phyloP scores from a whole-genome alignment of 225 moss, liverwort and hornwort species.

The Pseudisothecium myosuroides region DNA sequence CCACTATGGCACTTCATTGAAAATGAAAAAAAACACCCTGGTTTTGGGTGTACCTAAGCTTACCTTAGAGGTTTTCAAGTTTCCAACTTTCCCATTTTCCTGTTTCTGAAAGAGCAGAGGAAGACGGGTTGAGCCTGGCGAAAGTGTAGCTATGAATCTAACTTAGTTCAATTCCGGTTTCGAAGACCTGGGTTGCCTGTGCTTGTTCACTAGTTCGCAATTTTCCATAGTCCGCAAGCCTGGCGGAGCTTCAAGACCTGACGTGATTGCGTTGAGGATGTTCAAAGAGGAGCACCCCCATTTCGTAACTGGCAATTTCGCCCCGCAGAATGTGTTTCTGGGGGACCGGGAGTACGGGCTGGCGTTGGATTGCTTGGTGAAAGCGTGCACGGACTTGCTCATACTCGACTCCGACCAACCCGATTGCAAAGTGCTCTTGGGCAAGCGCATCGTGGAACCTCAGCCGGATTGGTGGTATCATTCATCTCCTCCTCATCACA shows the following conservation, averaged over 20 bases:
- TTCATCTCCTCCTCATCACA: background rate
- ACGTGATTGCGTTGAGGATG: constrained; percentile 9
- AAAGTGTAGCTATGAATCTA: background rate
- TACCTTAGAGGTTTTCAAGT: background rate
- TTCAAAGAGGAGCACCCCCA: constrained; percentile 67
- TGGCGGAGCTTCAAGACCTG: background rate
- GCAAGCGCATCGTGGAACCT: constrained; percentile 85
- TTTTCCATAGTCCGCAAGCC: background rate
- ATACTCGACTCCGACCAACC: constrained; percentile 53
- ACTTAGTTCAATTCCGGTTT: background rate
- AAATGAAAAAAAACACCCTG: no score
- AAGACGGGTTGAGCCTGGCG: background rate
- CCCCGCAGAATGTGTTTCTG: constrained; percentile 49
- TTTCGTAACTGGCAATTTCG: constrained; percentile 67
- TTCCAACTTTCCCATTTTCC: background rate
- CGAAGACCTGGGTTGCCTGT: background rate
- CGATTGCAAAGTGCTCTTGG: constrained; percentile 59
- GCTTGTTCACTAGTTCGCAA: background rate
- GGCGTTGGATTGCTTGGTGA: constrained; percentile 81
- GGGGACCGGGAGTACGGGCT: constrained; percentile 67
- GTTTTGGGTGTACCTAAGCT: no score
- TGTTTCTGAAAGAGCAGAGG: background rate
- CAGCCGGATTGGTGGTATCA: constrained; percentile 89
- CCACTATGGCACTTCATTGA: no score
- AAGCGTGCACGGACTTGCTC: constrained; percentile 86